A percentile compares a stretch with the other conserved stretches of the same genome.
Evolutionary conservation across 176 grass and related monocot species (phyloP).

Genomic region (Carex parvula): DNA sequence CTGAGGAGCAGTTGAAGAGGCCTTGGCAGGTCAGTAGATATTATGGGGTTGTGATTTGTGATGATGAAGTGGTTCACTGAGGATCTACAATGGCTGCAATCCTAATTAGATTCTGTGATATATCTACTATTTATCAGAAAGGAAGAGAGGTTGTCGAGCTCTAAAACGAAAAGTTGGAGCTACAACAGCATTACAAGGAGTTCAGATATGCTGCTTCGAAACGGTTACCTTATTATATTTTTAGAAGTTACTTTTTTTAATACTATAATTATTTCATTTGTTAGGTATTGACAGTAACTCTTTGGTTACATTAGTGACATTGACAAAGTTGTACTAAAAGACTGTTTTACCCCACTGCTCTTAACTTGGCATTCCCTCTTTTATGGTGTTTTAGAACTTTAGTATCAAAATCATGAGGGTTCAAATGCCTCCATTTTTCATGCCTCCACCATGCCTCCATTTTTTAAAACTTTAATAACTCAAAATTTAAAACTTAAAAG

Average conservation of each 20-base stretch:
- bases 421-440: too few species aligned
- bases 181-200: background rate
- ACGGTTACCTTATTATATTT: background rate
- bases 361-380: too few species aligned
- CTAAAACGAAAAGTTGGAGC: background rate
- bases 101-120: background rate
- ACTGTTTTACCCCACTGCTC: too few species aligned
- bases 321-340: too few species aligned
- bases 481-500: too few species aligned
- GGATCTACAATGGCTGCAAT: background rate
- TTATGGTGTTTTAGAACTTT: too few species aligned
- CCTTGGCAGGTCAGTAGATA: background rate
- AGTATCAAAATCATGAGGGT: too few species aligned
- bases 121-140: background rate
- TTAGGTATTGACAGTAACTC: too few species aligned
- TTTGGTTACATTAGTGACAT: too few species aligned
- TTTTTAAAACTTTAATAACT: too few species aligned
- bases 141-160: background rate
- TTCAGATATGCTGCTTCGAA: background rate
- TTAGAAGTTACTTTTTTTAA: background rate
- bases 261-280: background rate
- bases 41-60: background rate
- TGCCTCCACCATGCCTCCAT: too few species aligned
- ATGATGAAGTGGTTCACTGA: background rate
- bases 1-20: too few species aligned